Evolutionary conservation across 2,329 filamentous ascomycete species (phyloP), one percentile per base, ranked within the genome.

Genomic region (Neofusicoccum sp.): DNA sequence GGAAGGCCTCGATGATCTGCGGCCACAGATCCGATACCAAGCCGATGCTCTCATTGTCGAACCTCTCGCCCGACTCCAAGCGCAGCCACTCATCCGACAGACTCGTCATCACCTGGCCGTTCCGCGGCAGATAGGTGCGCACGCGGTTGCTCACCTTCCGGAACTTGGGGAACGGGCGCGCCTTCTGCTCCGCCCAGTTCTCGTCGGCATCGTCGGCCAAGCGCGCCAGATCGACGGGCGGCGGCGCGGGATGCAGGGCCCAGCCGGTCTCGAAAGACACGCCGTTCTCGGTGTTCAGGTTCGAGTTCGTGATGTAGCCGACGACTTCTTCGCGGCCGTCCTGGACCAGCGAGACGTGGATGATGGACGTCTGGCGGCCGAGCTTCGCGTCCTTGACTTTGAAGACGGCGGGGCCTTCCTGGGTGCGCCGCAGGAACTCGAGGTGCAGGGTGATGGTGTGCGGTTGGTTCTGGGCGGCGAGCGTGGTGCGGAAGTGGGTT

Each of bases 21-120:
- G 88, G 87, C 65, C 88, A 90, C 70, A 85, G 85, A 71, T 93
- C 90, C 16, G 80, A 79, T 6, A 91, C 76, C 66, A 84, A 91
- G 0, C 84, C 87, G 1, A 93, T 76, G 1, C 81, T 79, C 3
- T 82, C 80, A 65, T 89, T 82, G 1, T 84, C 90, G 77, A 89
- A 90, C 38, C 75, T 80, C 62, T 84, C 82, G 1, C 82, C 81
- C 12, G 83, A 84, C 1, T 78, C 73, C 59, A 89, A 81, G 28
- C 84, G 81, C 3, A 89, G 75, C 89, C 89, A 93, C 71, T 89
- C 80, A 68, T 91, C 88, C 3, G 84, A 77, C 31, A 77, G 70
- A 49, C 73, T 75, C 9, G 65, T 69, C 8, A 68, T 61, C 14
- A 65, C 67, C 57, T 82, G 78, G 0, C 79, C 79, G 16, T 76